phyloP scores from a whole-genome alignment of 2,329 filamentous ascomycete genomes.

The Pseudopithomyces maydicus region DNA sequence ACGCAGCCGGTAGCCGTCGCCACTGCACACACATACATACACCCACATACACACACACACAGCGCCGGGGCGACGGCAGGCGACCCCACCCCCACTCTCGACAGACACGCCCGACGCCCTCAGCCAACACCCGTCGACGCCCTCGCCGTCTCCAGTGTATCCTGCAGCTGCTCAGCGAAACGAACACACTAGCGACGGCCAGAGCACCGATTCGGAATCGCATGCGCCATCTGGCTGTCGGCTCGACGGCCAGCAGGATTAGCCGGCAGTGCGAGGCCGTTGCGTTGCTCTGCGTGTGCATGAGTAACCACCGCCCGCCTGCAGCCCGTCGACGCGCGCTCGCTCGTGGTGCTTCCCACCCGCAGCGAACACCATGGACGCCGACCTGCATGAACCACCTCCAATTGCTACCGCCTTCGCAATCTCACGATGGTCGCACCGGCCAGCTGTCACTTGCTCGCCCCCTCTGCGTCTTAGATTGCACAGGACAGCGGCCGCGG shows the following conservation, averaged over 20 bases:
- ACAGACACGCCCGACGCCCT: background rate
- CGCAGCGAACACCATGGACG: constrained; percentile 21
- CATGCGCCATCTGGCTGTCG: constrained; percentile 23
- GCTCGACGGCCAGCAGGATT: constrained; percentile 31
- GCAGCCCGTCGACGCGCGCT: constrained; percentile 21
- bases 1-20: background rate
- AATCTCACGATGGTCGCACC: constrained; percentile 4
- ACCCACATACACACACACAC: too few relatives aligned
- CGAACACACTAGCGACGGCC: constrained; percentile 22
- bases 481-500: constrained; percentile 33
- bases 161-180: constrained; percentile 23
- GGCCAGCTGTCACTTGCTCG: background rate
- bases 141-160: too few relatives aligned
- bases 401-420: constrained; percentile 2
- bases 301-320: constrained; percentile 31
- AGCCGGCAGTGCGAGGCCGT: constrained; percentile 21
- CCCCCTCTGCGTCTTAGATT: constrained; percentile 30
- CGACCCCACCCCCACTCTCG: background rate
- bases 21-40: background rate
- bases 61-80: background rate
- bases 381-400: constrained; percentile 27
- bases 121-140: too few relatives aligned
- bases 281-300: constrained; percentile 22
- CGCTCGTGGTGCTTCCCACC: constrained; percentile 14
- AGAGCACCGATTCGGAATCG: constrained; percentile 24